Percentiles rank a stretch among this genome's conserved stretches.
Evolutionary conservation across 805 yeast species (phyloP).

Genomic region (Starmerella scarabaei): DNA sequence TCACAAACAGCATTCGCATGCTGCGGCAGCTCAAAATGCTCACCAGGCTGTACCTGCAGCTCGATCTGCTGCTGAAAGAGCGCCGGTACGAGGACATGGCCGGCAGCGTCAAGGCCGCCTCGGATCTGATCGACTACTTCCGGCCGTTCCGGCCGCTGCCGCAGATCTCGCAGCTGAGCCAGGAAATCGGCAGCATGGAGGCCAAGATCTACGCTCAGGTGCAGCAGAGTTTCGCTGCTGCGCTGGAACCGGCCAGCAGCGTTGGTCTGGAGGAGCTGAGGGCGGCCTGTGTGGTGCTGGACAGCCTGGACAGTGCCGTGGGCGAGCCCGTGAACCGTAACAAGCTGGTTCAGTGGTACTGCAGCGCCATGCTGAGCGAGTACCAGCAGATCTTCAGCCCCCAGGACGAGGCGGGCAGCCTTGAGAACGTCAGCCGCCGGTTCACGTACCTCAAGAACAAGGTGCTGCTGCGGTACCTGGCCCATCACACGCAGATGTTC

Average conservation of each 20-base stretch:
- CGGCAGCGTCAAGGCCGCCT: conserved; percentile 53
- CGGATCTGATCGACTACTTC: conserved; percentile 60
- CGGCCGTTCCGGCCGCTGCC: conserved; percentile 71
- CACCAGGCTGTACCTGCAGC: conserved; percentile 54
- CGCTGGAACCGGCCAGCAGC: conserved; percentile 13
- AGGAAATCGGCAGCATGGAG: conserved; percentile 46
- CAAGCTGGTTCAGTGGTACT: conserved; percentile 60
- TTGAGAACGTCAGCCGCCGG: conserved; percentile 74
- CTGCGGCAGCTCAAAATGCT: conserved; percentile 80
- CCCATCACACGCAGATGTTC: conserved; percentile 42
- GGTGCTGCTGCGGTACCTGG: conserved; percentile 41
- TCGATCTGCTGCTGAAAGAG: conserved; percentile 36
- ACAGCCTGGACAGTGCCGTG: conserved; percentile 31
- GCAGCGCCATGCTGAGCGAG: conserved; percentile 56
- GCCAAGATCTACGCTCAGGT: conserved; percentile 53
- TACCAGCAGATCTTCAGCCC: conserved; percentile 60
- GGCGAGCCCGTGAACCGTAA: conserved; percentile 41
- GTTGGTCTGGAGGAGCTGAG: conserved; percentile 3
- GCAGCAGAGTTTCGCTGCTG: conserved; percentile 48
- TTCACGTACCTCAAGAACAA: conserved; percentile 63
- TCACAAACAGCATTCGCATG: conserved; percentile 74
- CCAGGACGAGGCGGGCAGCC: conserved; percentile 85
- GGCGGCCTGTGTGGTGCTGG: conserved; percentile 61
- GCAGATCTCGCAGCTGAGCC: conserved; percentile 56
- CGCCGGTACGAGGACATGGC: conserved; percentile 43